Percentiles rank a stretch among this genome's conserved stretches.
Evolutionary conservation across 2,329 filamentous ascomycete species (phyloP).

Genomic region (Aspergillus luchuensis): DNA sequence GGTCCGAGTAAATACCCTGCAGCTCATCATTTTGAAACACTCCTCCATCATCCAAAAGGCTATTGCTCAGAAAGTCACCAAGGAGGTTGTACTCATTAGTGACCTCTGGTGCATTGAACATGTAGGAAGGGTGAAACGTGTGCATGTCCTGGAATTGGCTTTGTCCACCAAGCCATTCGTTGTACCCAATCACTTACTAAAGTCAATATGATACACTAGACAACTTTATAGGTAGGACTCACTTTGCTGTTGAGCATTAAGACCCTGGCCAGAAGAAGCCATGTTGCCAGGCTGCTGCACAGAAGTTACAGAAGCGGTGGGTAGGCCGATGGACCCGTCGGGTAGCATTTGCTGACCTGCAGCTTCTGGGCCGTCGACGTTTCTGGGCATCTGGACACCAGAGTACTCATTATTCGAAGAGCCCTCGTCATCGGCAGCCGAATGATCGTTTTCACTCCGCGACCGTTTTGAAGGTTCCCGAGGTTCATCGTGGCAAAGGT

Average conservation of each 20-base stretch:
- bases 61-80: constrained; percentile 93
- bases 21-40: constrained; percentile 68
- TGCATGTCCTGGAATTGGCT: constrained; percentile 94
- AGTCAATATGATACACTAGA: constrained; percentile 38
- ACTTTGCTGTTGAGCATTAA: constrained; percentile 73
- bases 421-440: constrained; percentile 63
- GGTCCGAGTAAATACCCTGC: constrained; percentile 63
- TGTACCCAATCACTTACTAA: constrained; percentile 62
- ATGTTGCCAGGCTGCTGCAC: constrained; percentile 68
- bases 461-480: constrained; percentile 82
- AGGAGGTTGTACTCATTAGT: constrained; percentile 95
- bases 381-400: constrained; percentile 52
- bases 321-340: constrained; percentile 51
- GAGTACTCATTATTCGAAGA: constrained; percentile 48
- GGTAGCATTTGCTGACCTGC: constrained; percentile 46
- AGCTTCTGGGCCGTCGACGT: constrained; percentile 61
- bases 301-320: constrained; percentile 54
- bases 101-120: constrained; percentile 92
- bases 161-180: constrained; percentile 76
- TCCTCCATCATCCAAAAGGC: constrained; percentile 79
- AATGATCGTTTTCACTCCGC: constrained; percentile 64
- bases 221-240: constrained; percentile 57
- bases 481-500: constrained; percentile 96
- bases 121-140: constrained; percentile 88
- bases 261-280: constrained; percentile 66